phyloP scores from a whole-genome alignment of 2,329 filamentous ascomycete genomes.

The Gaeumannomyces sp. region DNA sequence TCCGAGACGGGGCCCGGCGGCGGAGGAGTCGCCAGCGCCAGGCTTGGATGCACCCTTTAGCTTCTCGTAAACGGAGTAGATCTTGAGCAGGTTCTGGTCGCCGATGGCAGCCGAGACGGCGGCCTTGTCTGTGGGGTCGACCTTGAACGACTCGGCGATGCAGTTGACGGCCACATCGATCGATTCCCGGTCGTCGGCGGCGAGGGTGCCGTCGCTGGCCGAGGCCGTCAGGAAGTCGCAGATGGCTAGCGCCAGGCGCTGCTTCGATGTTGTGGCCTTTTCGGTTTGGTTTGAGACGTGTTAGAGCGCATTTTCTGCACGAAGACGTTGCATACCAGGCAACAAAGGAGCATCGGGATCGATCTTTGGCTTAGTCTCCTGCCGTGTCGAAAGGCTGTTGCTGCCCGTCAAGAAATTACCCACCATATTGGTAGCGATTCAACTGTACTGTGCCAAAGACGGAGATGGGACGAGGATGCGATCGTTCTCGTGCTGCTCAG shows the following conservation, averaged over 20 bases:
- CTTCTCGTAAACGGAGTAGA: slow-evolving; percentile 96
- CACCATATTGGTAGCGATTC: neutral
- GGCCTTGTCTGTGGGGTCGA: slow-evolving; percentile 72
- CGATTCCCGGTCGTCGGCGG: slow-evolving; percentile 82
- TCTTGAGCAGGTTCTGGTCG: slow-evolving; percentile 78
- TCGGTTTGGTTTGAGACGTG: neutral
- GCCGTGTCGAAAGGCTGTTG: neutral
- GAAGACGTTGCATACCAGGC: neutral
- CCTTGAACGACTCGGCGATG: slow-evolving; percentile 91
- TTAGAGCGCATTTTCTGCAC: neutral
- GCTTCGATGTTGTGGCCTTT: slow-evolving; percentile 47
- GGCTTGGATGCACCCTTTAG: slow-evolving; percentile 55
- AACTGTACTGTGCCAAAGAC: neutral
- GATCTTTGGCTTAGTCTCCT: neutral
- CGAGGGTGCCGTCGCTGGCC: slow-evolving; percentile 79
- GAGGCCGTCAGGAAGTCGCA: slow-evolving; percentile 89
- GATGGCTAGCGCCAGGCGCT: slow-evolving; percentile 94
- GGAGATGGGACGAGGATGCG: neutral
- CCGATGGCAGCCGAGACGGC: slow-evolving; percentile 74
- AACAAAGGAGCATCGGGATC: neutral
- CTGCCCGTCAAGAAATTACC: neutral
- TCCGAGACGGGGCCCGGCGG: slow-evolving; percentile 35
- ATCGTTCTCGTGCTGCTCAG: too few relatives aligned
- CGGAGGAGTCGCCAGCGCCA: slow-evolving; percentile 28
- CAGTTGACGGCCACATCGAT: slow-evolving; percentile 93